Evolutionary conservation across 345 rosid species (phyloP).

Genomic region (Populus tremula): DNA sequence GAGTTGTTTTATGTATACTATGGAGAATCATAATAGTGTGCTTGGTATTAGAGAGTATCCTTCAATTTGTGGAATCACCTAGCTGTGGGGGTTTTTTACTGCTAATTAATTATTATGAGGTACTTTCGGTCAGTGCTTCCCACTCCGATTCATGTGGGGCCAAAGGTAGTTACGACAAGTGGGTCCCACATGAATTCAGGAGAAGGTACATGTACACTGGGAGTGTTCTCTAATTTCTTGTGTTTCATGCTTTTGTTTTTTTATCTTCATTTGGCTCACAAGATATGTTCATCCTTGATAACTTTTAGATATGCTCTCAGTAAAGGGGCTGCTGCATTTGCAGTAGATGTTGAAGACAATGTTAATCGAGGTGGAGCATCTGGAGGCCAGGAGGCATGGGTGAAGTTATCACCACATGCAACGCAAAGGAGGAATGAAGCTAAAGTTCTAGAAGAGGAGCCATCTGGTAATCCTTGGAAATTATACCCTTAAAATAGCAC

Average conservation of each 20-base stretch:
- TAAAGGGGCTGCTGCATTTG: constrained; percentile 78
- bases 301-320: constrained; percentile 63
- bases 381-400: constrained; percentile 21
- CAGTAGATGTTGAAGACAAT: constrained; percentile 64
- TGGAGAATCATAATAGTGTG: constrained; percentile 96
- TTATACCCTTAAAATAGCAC: not conserved
- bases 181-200: too few species aligned
- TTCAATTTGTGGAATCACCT: not conserved
- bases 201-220: too few species aligned
- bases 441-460: constrained; percentile 29
- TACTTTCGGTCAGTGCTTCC: not conserved
- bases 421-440: constrained; percentile 54
- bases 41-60: constrained; percentile 98
- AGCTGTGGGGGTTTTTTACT: not conserved
- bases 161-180: too few species aligned
- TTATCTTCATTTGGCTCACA: not conserved
- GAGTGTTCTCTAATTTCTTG: not conserved
- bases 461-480: constrained; percentile 40
- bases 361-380: constrained; percentile 23
- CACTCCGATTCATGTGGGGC: not conserved
- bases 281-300: constrained; percentile 29
- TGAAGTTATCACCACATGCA: constrained; percentile 49
- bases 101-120: not conserved
- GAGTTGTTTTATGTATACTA: constrained; percentile 73
- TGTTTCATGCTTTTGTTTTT: not conserved